These are phyloP conservation scores for Blastobotrys petasosporus DNA, from an alignment of 1,139 yeast genomes.

Conservation along the genomic window DNA sequence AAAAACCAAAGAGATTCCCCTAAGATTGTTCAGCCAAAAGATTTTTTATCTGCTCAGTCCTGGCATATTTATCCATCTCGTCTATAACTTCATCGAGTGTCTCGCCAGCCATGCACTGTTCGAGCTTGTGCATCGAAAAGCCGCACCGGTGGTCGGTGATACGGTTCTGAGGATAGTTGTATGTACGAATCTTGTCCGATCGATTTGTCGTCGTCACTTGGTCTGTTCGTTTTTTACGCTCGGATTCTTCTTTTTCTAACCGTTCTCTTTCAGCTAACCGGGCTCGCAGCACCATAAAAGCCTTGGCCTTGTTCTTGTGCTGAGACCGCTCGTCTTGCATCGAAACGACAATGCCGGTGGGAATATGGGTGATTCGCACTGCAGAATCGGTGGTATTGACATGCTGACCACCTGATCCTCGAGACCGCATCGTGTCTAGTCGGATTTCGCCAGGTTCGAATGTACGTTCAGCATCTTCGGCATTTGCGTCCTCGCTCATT, in stretches of 20 bases:
- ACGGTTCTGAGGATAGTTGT: conserved; percentile 86
- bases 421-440: conserved; percentile 91
- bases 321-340: conserved; percentile 97
- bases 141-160: conserved; percentile 93
- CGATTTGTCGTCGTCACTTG: conserved; percentile 88
- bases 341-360: conserved; percentile 81
- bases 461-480: conserved; percentile 61
- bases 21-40: conserved; percentile 22
- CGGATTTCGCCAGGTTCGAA: conserved; percentile 86
- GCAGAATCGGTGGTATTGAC: conserved; percentile 98
- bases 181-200: conserved; percentile 89
- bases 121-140: conserved; percentile 68
- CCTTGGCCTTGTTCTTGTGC: conserved; percentile 92
- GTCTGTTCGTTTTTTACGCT: conserved; percentile 61
- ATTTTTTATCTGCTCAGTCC: conserved; percentile 41
- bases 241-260: conserved; percentile 56
- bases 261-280: conserved; percentile 79
- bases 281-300: conserved; percentile 74
- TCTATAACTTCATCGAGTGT: conserved; percentile 55
- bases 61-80: conserved; percentile 45
- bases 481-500: conserved; percentile 47
- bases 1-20: too few species aligned
- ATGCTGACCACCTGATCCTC: conserved; percentile 98
- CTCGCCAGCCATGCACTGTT: conserved; percentile 70
- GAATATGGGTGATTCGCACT: conserved; percentile 84